phyloP scores from a whole-genome alignment of 305 asterid genomes.

The Caryopteris hybrid region DNA sequence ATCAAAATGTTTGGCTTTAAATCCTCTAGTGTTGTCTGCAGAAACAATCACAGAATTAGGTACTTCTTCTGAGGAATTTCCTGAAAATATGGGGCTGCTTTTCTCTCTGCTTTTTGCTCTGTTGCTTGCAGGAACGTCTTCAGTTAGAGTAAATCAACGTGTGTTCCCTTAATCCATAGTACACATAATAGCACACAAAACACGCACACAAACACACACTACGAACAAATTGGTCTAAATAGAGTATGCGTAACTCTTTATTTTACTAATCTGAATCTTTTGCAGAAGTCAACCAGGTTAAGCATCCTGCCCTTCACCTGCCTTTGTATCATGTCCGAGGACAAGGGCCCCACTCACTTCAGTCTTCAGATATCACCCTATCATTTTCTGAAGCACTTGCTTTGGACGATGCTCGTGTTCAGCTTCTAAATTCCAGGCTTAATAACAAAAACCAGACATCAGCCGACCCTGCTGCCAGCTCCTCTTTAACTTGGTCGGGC shows the following conservation, averaged over 20 bases:
- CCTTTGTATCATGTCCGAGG: slow-evolving; percentile 35
- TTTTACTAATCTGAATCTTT: background rate
- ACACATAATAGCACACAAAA: background rate
- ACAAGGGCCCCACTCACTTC: slow-evolving; percentile 1
- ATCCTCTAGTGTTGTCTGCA: slow-evolving; percentile 7
- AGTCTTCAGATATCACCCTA: background rate
- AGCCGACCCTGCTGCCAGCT: background rate
- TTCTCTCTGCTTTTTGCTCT: slow-evolving; percentile 26
- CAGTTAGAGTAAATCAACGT: slow-evolving; percentile 39
- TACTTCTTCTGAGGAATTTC: background rate
- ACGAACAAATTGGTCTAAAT: background rate
- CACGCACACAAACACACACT: background rate
- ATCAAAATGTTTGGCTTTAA: slow-evolving; percentile 17
- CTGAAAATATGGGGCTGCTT: slow-evolving; percentile 25
- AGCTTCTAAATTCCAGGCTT: slow-evolving; percentile 35
- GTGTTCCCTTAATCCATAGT: background rate
- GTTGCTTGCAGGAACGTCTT: slow-evolving; percentile 30
- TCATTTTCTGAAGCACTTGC: slow-evolving; percentile 26
- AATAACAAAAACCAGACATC: slow-evolving; percentile 23
- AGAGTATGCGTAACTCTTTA: background rate
- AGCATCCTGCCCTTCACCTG: slow-evolving; percentile 29
- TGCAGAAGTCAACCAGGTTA: slow-evolving; percentile 21
- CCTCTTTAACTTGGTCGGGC: background rate
- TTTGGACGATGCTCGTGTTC: slow-evolving; percentile 33
- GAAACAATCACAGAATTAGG: slow-evolving; percentile 8